A percentile compares a stretch with the other conserved stretches of the same genome.
phyloP scores from a whole-genome alignment of 768 basidiomycete species.

The Suillus variegatus region DNA sequence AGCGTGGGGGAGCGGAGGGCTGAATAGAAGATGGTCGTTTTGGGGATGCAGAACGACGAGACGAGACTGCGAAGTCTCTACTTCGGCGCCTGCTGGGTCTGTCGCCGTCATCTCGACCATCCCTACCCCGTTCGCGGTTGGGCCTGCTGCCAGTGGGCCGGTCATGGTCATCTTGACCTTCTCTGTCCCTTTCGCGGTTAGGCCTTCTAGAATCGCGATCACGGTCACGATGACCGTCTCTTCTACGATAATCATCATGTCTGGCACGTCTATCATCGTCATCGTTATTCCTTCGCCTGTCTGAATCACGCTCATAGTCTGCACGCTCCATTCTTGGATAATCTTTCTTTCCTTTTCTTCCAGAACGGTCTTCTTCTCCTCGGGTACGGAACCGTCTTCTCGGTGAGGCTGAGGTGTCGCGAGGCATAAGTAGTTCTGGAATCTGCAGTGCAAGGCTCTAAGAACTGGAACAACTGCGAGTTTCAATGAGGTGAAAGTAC shows the following conservation, averaged over 20 bases:
- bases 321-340: constrained; percentile 5
- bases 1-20: constrained; percentile 35
- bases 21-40: constrained; percentile 27
- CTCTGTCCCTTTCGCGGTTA: constrained; percentile 49
- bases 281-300: constrained; percentile 23
- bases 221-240: constrained; percentile 14
- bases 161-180: constrained; percentile 32
- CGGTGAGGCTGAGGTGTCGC: constrained; percentile 4
- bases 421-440: constrained; percentile 1
- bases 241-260: constrained; percentile 10
- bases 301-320: constrained; percentile 14
- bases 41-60: constrained; percentile 68
- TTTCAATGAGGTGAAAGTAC: not conserved
- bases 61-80: constrained; percentile 32
- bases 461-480: not conserved
- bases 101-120: constrained; percentile 32
- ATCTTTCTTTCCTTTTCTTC: constrained; percentile 12
- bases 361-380: constrained; percentile 16
- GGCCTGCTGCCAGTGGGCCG: constrained; percentile 27
- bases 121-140: constrained; percentile 44
- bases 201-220: constrained; percentile 25
- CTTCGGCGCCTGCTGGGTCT: constrained; percentile 28
- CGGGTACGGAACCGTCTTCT: constrained; percentile 13
- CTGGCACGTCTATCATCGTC: constrained; percentile 17
- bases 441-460: not conserved